Evolutionary conservation across 2,329 filamentous ascomycete species (phyloP).

Genomic region (Didymellaceae sp.): DNA sequence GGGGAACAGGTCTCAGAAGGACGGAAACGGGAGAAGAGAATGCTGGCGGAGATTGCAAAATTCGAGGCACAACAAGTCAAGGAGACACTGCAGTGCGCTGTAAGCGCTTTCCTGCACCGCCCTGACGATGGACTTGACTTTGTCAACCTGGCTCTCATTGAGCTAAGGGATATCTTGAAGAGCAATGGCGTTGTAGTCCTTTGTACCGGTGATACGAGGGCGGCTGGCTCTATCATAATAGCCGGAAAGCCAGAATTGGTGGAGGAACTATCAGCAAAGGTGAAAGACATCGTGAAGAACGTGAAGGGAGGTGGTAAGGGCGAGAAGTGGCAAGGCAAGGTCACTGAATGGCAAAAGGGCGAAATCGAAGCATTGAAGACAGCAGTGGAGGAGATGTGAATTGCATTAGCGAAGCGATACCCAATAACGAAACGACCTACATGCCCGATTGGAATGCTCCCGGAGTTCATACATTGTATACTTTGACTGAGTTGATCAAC

Average conservation of each 20-base stretch:
- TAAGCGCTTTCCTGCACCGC: slow-evolving; percentile 33
- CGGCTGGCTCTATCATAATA: slow-evolving; percentile 36
- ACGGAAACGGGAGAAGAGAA: slow-evolving; percentile 37
- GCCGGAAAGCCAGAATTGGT: slow-evolving; percentile 36
- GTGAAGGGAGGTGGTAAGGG: slow-evolving; percentile 43
- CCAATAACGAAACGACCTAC: background rate
- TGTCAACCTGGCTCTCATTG: slow-evolving; percentile 35
- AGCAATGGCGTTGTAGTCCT: slow-evolving; percentile 35
- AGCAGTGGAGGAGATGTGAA: slow-evolving; percentile 22
- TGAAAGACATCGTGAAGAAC: slow-evolving; percentile 34
- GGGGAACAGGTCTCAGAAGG: slow-evolving; percentile 32
- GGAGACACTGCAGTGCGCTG: slow-evolving; percentile 18
- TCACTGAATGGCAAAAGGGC: slow-evolving; percentile 42
- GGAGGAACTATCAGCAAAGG: slow-evolving; percentile 29
- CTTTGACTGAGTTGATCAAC: slow-evolving; percentile 49
- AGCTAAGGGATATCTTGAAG: slow-evolving; percentile 35
- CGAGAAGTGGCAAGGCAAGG: slow-evolving; percentile 45
- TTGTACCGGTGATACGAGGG: slow-evolving; percentile 38
- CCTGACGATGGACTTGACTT: slow-evolving; percentile 40
- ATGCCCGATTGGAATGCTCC: background rate
- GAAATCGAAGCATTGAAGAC: slow-evolving; percentile 38
- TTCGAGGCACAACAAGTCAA: slow-evolving; percentile 38
- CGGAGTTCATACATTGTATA: slow-evolving; percentile 40
- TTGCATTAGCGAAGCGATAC: slow-evolving; percentile 1
- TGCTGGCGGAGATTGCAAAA: slow-evolving; percentile 36